Base-by-base conservation (phyloP, 352 stramenopile genomes). In the Globisporangium sylvaticum region DNA sequence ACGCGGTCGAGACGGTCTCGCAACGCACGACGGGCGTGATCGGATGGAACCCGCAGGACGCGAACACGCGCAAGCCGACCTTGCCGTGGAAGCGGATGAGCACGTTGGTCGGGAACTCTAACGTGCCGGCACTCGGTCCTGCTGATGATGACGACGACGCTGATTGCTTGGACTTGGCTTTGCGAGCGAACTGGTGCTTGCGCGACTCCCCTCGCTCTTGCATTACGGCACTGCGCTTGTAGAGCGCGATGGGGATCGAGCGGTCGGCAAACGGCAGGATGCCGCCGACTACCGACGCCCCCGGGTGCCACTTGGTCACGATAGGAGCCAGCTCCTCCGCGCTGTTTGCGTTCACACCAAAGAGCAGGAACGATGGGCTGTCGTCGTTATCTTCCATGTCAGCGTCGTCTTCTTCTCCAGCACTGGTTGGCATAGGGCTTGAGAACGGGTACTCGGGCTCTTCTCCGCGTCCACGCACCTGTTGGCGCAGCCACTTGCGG, bases 261-360 rank as follows among this genome's bases (percentile, higher is more conserved):
- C 68, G 65, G 46, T 87, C 76, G 2, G 66, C 62, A 9, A 84
- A 68, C 2, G 76, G 68, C 1, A 81, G 73, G 37, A 90, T 79
- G 0, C 48, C 77, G 0, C 84, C 84, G 18, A 79, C 69, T 34
- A 92, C 58, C 3, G 72, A 34, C 8, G 74, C 73, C 25, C 39
- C 50, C 3, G 82, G 72, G 67, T 80, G 71, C 79, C 78, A 84
- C 37, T 75, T 42, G 3, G 66, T 58, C 24, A 86, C 56, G 18
- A 78, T 62, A 6, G 54, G 52, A 14, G 81, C 48, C 9, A 92
- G 65, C n/a, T 81, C 71, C 34, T 70, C 67, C 8, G 80, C 74
- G 22, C 81, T 81, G 59, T 79, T 78, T 15, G 71, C 62, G 62
- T 89, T 89, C 24, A 77, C 77, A 54, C 80, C 79, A 58, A 84